phyloP scores from a whole-genome alignment of 2,329 filamentous ascomycete species.

The Fusarium sp. region DNA sequence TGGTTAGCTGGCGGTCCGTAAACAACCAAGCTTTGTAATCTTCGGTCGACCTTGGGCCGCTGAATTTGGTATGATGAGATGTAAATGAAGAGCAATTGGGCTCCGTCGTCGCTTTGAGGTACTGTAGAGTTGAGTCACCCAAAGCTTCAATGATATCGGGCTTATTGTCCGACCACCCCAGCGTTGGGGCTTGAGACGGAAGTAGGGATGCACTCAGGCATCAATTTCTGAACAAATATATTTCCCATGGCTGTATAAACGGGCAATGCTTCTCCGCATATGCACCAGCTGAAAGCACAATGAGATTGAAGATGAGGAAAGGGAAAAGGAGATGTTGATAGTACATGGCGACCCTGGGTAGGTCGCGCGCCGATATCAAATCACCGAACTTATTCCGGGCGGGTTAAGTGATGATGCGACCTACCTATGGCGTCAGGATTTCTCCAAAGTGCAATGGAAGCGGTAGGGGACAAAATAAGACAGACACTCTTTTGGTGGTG shows the following conservation, averaged over 20 bases:
- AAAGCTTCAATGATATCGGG: slow-evolving; percentile 39
- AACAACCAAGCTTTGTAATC: neutral
- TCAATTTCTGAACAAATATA: slow-evolving; percentile 9
- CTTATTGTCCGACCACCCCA: slow-evolving; percentile 60
- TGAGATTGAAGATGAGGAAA: slow-evolving; percentile 22
- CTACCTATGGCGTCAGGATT: slow-evolving; percentile 28
- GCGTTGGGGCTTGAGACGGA: slow-evolving; percentile 62
- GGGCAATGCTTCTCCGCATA: slow-evolving; percentile 31
- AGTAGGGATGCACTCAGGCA: slow-evolving; percentile 38
- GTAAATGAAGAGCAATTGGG: slow-evolving; percentile 25
- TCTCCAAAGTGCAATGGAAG: neutral
- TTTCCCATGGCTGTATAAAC: slow-evolving; percentile 40
- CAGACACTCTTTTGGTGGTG: slow-evolving; percentile 9
- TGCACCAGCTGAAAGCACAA: slow-evolving; percentile 37
- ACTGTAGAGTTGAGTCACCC: slow-evolving; percentile 33
- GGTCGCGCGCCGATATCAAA: slow-evolving; percentile 30
- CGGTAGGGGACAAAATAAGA: slow-evolving; percentile 8
- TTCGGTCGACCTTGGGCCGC: neutral
- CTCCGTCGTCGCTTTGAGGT: slow-evolving; percentile 39
- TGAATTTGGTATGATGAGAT: slow-evolving; percentile 4
- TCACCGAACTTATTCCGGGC: slow-evolving; percentile 43
- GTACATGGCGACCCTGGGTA: slow-evolving; percentile 17
- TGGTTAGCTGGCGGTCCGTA: neutral
- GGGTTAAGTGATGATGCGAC: slow-evolving; percentile 43
- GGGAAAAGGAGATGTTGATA: slow-evolving; percentile 31